These are phyloP conservation scores for Infundibulicybe gibba DNA, from an alignment of 768 basidiomycete species.

Conservation along the genomic window DNA sequence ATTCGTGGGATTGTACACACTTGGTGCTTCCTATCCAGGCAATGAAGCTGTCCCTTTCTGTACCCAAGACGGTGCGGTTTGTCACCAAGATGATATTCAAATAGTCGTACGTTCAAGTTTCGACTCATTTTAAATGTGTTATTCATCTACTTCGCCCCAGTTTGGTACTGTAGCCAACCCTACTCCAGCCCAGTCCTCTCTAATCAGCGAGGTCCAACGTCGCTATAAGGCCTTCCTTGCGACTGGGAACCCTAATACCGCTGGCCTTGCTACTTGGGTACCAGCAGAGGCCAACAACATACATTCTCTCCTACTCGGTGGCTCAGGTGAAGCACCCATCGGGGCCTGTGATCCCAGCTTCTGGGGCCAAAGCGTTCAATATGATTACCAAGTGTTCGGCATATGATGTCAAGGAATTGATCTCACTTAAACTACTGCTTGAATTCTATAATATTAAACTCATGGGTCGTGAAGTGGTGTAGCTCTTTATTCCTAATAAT, in stretches of 20 bases:
- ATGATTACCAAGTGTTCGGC: conserved; percentile 68
- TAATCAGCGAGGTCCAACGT: conserved; percentile 63
- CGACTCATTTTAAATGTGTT: background rate
- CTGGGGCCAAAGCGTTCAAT: conserved; percentile 63
- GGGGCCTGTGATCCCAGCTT: conserved; percentile 64
- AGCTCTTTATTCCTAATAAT: conserved; percentile 13
- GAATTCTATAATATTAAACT: background rate
- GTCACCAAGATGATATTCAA: conserved; percentile 82
- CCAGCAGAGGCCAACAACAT: conserved; percentile 47
- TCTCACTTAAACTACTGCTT: too few species aligned
- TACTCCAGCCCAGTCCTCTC: conserved; percentile 48
- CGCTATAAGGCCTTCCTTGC: conserved; percentile 66
- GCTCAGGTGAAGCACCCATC: conserved; percentile 42
- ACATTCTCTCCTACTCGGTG: conserved; percentile 60
- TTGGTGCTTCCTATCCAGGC: conserved; percentile 70
- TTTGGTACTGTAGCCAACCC: conserved; percentile 60
- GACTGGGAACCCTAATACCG: conserved; percentile 59
- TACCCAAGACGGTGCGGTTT: conserved; percentile 52
- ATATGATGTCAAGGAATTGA: conserved; percentile 20
- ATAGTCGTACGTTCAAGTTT: conserved; percentile 52
- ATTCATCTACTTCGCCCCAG: conserved; percentile 14
- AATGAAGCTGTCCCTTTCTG: conserved; percentile 59
- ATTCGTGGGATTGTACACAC: conserved; percentile 61
- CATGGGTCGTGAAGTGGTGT: conserved; percentile 8
- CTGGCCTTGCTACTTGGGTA: conserved; percentile 49